These are phyloP conservation scores for Paratinospora sagittata DNA, from an alignment of 164 flowering plant species.

Conservation along the genomic window DNA sequence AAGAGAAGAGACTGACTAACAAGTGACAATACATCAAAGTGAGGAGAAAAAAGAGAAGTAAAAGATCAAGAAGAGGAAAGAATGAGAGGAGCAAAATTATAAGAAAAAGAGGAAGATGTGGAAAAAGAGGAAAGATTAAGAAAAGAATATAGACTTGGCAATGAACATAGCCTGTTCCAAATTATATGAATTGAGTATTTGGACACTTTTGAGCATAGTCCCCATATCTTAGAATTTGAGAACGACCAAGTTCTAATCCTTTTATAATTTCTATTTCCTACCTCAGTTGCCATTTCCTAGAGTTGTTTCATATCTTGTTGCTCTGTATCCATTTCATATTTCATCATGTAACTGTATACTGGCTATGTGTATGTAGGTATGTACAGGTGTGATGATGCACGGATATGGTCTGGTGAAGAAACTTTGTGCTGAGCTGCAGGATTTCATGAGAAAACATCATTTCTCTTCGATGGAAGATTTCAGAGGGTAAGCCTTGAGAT, in stretches of 20 bases:
- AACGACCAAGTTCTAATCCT: neutral
- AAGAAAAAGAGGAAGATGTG: too few relatives aligned
- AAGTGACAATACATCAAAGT: too few relatives aligned
- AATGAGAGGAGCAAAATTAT: too few relatives aligned
- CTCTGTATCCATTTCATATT: neutral
- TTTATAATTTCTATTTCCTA: neutral
- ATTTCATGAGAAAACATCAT: constrained; percentile 87
- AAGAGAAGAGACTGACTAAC: too few relatives aligned
- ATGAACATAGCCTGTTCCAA: too few relatives aligned
- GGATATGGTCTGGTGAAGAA: constrained; percentile 85
- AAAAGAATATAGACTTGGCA: too few relatives aligned
- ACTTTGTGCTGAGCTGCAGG: constrained; percentile 76
- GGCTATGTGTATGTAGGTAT: constrained; percentile 43
- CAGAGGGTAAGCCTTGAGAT: constrained; percentile 57
- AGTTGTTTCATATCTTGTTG: neutral
- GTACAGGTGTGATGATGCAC: constrained; percentile 99
- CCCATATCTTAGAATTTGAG: too few relatives aligned
- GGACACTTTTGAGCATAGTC: too few relatives aligned
- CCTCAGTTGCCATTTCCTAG: neutral
- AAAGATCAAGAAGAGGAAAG: too few relatives aligned
- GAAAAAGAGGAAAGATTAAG: too few relatives aligned
- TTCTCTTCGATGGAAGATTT: constrained; percentile 88
- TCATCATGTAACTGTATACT: neutral
- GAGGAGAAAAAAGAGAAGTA: too few relatives aligned
- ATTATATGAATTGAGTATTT: too few relatives aligned